Base-by-base conservation (phyloP, 202 grass and related monocot species). In the Eragrostis tef region DNA sequence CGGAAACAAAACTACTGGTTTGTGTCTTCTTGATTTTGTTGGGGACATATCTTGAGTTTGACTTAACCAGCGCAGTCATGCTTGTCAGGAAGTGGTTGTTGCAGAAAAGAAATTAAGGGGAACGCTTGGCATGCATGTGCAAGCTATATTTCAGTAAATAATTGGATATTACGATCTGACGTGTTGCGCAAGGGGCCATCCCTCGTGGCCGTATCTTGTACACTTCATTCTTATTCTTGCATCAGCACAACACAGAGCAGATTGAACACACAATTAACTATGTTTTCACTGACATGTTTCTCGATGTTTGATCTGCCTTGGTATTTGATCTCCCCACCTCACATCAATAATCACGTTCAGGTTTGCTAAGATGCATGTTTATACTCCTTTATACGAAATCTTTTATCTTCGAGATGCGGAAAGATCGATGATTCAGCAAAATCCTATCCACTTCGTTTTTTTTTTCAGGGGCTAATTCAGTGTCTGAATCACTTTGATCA, bases 51-150 rank as follows among this genome's bases (percentile, higher is more conserved):
- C 17, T 17, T 47, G 67, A 63, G 73, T 52, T 84, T 83, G 88
- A 89, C 79, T 89, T 62, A 70, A 83, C 79, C 67, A 79, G 60
- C 79, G 29, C 78, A 79, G 74, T 39, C 73, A 60, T 41, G 73
- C 26, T 82, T 26, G 8, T 53, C 44, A 6, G 22, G 31, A 74
- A 53, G 73, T 50, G 44, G 46, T 79, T 52, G 78, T 81, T 75
- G 71, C 63, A 69, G 0, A 42, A 70, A 81, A 81, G 61, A 68
- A 81, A 39, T 39, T 39, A 39, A 75, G 43, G 61, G 50, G 48
- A 67, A 60, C 69, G 59, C 19, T 39, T 74, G 29, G 13, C 31
- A 79, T 16, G 64, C 27, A 53, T 48, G 52, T 48, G n/a, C 7
- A 52, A 16, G 34, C 34, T 39, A 39, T 39, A 39, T 39, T 39